A percentile compares a stretch with the other conserved stretches of the same genome.
phyloP scores from a whole-genome alignment of 495 filamentous ascomycete genomes.

The Aspergillus heteromorphus region DNA sequence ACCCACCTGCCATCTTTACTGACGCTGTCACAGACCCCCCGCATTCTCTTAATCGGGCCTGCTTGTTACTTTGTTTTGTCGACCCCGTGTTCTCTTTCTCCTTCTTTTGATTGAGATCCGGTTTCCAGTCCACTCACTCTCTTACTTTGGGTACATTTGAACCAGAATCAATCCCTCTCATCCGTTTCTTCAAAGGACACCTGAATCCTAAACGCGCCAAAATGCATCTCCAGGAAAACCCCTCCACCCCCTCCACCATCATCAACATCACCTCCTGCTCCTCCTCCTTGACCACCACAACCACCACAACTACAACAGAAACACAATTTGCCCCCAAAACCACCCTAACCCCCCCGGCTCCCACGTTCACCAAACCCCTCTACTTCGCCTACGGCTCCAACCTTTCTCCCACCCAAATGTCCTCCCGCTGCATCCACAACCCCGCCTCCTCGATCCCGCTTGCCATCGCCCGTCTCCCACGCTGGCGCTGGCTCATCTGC shows the following conservation, averaged over 20 bases:
- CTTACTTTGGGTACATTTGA: neutral
- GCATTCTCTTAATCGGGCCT: neutral
- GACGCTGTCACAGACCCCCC: too few species aligned
- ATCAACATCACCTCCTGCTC: constrained; percentile 6
- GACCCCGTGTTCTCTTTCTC: too few species aligned
- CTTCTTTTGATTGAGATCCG: neutral
- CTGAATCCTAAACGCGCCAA: too few species aligned
- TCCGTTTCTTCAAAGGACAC: neutral
- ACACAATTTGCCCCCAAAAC: constrained; percentile 2
- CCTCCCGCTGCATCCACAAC: constrained; percentile 50
- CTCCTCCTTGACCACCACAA: neutral
- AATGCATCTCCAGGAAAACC: constrained; percentile 10
- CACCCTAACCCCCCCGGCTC: neutral
- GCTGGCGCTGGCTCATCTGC: constrained; percentile 64
- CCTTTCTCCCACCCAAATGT: constrained; percentile 64
- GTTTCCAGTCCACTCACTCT: neutral
- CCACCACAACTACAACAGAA: neutral
- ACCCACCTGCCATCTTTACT: too few species aligned
- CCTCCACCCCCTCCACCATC: constrained; percentile 4
- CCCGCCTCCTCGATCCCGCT: constrained; percentile 44
- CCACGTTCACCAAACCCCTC: constrained; percentile 22
- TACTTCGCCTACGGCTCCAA: constrained; percentile 78
- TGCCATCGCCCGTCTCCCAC: constrained; percentile 40
- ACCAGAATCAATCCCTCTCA: neutral
- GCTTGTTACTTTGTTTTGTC: neutral